These are phyloP conservation scores for Moesziomyces sp. DNA, from an alignment of 1,284 basidiomycete genomes.

Conservation along the genomic window DNA sequence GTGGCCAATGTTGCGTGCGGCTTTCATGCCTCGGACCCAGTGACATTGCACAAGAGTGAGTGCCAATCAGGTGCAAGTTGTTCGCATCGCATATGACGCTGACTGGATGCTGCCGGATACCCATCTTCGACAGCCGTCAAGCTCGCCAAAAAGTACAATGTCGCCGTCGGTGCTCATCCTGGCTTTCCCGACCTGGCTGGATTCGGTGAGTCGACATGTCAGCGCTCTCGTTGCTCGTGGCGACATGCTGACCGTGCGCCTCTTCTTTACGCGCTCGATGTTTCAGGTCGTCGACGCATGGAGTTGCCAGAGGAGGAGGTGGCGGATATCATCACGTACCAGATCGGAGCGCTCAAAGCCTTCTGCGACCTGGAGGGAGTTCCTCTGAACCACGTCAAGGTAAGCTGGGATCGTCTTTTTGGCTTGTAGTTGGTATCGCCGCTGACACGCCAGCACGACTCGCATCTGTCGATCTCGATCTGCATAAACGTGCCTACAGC, in stretches of 20 bases:
- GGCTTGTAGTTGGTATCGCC: too few relatives aligned
- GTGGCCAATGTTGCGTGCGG: slow-evolving; percentile 35
- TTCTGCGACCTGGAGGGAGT: slow-evolving; percentile 39
- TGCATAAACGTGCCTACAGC: background rate
- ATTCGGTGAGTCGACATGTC: slow-evolving; percentile 16
- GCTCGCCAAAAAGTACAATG: slow-evolving; percentile 31
- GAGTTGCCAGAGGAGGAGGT: slow-evolving; percentile 33
- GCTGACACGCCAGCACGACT: too few relatives aligned
- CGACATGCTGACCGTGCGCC: background rate
- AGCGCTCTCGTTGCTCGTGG: too few relatives aligned
- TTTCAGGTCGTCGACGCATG: slow-evolving; percentile 26
- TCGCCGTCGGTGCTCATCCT: slow-evolving; percentile 35
- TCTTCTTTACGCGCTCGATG: background rate
- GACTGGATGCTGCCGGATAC: background rate
- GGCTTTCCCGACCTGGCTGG: slow-evolving; percentile 35
- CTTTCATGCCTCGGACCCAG: slow-evolving; percentile 39
- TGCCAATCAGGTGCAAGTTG: background rate
- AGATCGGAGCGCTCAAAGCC: slow-evolving; percentile 31
- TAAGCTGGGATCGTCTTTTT: background rate
- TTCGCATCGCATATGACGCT: too few relatives aligned
- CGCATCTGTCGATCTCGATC: too few relatives aligned
- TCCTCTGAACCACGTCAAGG: slow-evolving; percentile 36
- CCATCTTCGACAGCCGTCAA: slow-evolving; percentile 14
- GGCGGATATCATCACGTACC: slow-evolving; percentile 37
- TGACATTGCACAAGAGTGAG: slow-evolving; percentile 30